A percentile compares a stretch with the other conserved stretches of the same genome.
phyloP scores from a whole-genome alignment of 768 basidiomycete species.

The Ramaria sp. region DNA sequence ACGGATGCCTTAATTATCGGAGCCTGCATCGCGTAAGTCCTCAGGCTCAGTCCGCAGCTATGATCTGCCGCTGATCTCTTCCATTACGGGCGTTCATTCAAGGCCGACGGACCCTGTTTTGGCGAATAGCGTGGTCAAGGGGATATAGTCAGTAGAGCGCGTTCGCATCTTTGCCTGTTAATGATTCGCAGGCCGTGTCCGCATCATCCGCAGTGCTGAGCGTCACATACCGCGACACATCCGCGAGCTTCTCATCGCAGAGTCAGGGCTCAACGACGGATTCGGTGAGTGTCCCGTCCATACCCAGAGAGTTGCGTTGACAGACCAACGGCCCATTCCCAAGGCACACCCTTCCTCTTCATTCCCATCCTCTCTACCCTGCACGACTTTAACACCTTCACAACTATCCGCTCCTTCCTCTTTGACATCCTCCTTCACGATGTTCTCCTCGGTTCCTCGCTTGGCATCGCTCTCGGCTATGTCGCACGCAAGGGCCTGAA shows the following conservation, averaged over 20 bases:
- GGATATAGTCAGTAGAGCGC: background rate
- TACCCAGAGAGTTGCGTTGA: background rate
- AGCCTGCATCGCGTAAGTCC: background rate
- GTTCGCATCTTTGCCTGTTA: background rate
- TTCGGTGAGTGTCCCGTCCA: background rate
- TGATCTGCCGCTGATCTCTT: background rate
- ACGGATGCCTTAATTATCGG: background rate
- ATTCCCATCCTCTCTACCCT: background rate
- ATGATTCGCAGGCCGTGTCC: background rate
- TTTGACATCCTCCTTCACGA: background rate
- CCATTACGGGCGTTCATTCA: no score
- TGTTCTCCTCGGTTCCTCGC: background rate
- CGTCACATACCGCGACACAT: background rate
- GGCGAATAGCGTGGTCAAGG: background rate
- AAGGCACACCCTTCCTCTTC: constrained; percentile 1
- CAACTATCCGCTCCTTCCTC: background rate
- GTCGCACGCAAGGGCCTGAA: background rate
- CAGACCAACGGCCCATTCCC: background rate
- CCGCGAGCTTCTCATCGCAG: background rate
- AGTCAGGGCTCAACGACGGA: constrained; percentile 1
- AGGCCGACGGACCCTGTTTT: background rate
- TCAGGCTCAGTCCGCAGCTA: background rate
- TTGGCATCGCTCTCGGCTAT: background rate
- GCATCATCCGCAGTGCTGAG: background rate
- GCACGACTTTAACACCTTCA: background rate